Conservation (phyloP, 164 flowering plant species). For the Protea cynaroides region DNA sequence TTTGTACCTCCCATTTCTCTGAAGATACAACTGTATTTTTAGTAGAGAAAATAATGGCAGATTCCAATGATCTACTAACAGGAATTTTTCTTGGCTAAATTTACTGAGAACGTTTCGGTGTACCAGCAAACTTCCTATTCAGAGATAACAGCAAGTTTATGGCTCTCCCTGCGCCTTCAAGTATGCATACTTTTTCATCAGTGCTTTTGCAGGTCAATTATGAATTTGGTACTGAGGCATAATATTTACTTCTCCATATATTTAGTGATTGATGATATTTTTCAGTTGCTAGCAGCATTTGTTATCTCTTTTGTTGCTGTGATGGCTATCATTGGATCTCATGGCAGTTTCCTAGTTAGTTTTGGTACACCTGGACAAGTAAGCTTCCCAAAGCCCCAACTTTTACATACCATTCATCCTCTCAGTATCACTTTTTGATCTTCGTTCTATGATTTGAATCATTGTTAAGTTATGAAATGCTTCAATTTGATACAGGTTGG, state of each 20-base stretch:
- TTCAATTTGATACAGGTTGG: constrained; percentile 58
- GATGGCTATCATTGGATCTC: constrained; percentile 82
- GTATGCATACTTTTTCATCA: constrained; percentile 24
- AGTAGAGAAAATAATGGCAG: background rate
- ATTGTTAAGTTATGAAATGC: constrained; percentile 4
- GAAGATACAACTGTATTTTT: background rate
- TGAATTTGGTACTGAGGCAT: background rate
- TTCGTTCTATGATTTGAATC: background rate
- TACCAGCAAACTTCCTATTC: constrained; percentile 80
- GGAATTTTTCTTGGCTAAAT: constrained; percentile 58
- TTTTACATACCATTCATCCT: background rate
- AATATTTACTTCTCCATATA: background rate
- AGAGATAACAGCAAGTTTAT: constrained; percentile 73
- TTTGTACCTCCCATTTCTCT: background rate
- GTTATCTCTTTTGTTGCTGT: constrained; percentile 70
- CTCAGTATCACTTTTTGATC: background rate
- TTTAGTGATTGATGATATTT: constrained; percentile 15
- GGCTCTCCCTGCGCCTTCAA: constrained; percentile 98
- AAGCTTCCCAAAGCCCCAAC: constrained; percentile 15
- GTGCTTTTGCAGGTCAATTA: background rate
- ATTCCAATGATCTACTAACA: constrained; percentile 23
- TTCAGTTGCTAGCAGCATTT: constrained; percentile 79
- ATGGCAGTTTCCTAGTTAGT: constrained; percentile 47
- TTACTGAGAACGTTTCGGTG: constrained; percentile 42
- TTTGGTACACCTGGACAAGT: constrained; percentile 92